phyloP scores from a whole-genome alignment of 306 rosid species.

The Argentina anserina region DNA sequence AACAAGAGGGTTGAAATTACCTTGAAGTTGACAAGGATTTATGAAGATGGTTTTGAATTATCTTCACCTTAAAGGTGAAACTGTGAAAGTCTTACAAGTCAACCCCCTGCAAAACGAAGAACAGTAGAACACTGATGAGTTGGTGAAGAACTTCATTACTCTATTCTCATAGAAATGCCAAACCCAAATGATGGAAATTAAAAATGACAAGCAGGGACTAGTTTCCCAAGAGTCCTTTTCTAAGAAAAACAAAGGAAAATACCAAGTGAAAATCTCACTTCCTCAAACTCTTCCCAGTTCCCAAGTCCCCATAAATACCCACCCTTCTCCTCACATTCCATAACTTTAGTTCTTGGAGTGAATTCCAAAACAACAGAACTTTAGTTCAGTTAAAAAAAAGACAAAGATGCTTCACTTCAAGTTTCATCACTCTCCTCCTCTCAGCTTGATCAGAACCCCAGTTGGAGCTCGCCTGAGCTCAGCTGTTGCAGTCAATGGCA shows the following conservation, averaged over 20 bases:
- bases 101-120: neutral
- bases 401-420: constrained; percentile 15
- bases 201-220: neutral
- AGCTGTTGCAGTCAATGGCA: neutral
- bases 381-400: neutral
- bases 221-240: neutral
- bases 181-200: neutral
- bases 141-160: neutral
- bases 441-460: constrained; percentile 8
- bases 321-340: constrained; percentile 1
- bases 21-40: neutral
- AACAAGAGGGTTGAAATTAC: neutral
- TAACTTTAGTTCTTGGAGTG: neutral
- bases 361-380: neutral
- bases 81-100: neutral
- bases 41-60: neutral
- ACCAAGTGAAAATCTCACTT: neutral
- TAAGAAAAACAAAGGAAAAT: neutral
- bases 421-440: constrained; percentile 2
- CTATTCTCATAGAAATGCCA: neutral
- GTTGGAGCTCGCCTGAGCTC: constrained; percentile 5
- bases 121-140: neutral
- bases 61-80: neutral
- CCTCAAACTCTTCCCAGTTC: no score
- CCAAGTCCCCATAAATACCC: constrained; percentile 7